A percentile compares a stretch with the other conserved stretches of the same genome.
Conservation (phyloP, 208 protist genomes). For the Trypanosoma platydactyli region DNA sequence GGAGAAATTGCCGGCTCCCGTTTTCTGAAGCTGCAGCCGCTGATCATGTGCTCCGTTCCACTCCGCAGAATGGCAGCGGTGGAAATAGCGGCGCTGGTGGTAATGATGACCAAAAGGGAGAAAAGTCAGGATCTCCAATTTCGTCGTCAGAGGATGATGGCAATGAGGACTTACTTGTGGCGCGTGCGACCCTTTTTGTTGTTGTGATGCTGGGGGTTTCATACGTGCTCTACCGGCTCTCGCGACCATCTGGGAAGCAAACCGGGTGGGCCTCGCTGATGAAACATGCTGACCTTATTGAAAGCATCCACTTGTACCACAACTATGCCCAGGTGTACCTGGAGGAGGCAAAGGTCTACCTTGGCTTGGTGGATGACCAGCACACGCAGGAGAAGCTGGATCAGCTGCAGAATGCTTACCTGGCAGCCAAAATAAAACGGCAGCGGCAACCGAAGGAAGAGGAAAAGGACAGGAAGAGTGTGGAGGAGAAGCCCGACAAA, state of each 20-base stretch:
- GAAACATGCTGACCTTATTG: constrained; percentile 40
- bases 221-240: constrained; percentile 46
- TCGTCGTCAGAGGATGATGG: constrained; percentile 32
- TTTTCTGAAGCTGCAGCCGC: background rate
- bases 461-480: constrained; percentile 1
- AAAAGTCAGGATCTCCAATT: constrained; percentile 1
- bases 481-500: constrained; percentile 28
- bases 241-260: constrained; percentile 41
- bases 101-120: constrained; percentile 6
- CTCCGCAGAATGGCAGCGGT: background rate
- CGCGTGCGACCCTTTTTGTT: constrained; percentile 59
- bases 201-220: constrained; percentile 48
- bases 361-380: constrained; percentile 55
- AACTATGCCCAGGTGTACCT: constrained; percentile 64
- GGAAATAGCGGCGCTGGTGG: constrained; percentile 18
- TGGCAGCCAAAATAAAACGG: constrained; percentile 9
- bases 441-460: background rate
- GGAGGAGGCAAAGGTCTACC: constrained; percentile 47
- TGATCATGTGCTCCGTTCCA: background rate
- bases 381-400: constrained; percentile 65
- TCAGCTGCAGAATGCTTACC: constrained; percentile 31
- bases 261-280: constrained; percentile 53
- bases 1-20: background rate
- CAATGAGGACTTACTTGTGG: constrained; percentile 54
- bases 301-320: constrained; percentile 47